phyloP scores from a whole-genome alignment of 73 alveolate genomes.

The Paraurostyla sp. region DNA sequence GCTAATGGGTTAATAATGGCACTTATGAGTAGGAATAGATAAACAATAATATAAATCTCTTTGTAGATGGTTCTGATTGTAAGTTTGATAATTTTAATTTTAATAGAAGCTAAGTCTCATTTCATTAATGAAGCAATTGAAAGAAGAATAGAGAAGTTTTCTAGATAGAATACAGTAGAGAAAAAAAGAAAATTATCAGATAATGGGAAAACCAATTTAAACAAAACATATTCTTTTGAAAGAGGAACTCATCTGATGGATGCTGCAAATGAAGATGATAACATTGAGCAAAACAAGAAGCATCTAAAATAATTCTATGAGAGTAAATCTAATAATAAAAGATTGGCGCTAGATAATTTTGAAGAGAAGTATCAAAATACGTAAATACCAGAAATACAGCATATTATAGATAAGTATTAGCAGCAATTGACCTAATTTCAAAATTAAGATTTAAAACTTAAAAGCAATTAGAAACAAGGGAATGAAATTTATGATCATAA shows the following conservation, averaged over 20 bases:
- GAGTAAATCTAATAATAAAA: no score
- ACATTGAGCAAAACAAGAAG: no score
- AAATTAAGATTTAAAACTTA: not conserved
- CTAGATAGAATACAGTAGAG: slow-evolving; percentile 24
- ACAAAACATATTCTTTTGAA: not conserved
- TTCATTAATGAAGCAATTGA: not conserved
- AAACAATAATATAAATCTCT: not conserved
- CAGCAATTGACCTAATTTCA: no score
- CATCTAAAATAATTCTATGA: no score
- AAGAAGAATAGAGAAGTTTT: slow-evolving; percentile 27
- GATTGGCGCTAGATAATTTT: no score
- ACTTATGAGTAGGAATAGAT: no score
- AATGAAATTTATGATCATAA: not conserved
- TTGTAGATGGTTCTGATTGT: not conserved
- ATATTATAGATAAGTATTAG: no score
- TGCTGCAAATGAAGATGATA: no score
- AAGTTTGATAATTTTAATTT: not conserved
- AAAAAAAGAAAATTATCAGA: not conserved
- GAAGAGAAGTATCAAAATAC: no score
- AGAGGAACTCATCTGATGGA: not conserved
- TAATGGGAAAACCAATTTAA: not conserved
- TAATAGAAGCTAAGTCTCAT: not conserved
- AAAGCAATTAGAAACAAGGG: not conserved
- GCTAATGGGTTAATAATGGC: no score
- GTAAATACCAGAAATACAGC: no score